Base-by-base conservation (phyloP, 2,329 filamentous ascomycete genomes). In the Huntiella savannae region DNA sequence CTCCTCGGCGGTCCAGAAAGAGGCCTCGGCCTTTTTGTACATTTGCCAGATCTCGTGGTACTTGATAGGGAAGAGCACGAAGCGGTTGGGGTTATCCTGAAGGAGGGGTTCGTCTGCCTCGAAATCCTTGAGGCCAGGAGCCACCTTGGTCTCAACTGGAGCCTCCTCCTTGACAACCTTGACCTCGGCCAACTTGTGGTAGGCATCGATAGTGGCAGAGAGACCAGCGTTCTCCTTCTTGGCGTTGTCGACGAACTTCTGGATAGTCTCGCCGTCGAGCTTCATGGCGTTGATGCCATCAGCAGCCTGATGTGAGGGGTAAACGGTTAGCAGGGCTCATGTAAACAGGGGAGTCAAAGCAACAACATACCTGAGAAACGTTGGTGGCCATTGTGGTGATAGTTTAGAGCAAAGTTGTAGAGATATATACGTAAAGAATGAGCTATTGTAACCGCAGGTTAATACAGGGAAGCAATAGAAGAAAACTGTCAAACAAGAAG, bases 21-120 rank as follows among this genome's bases (percentile, higher is more conserved):
- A 96, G 45, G 91, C 91, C 65, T 98, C 88, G 54, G 87, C 87
- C 71, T 96, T 96, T 78, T 98, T 98, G 77, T 98, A 98, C 88
- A 96, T 96, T 66, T 96, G 88, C 91, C 91, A 98, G 65, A 95
- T 92, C 87, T 96, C 88, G 59, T 96, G 87, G 68, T 96, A 95
- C 73, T 95, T 95, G 65, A 98, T 94, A 54, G 91, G 91, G 68
- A 98, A 98, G 52, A 98, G 74, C 50, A 98, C 91, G 59, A 98
- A 98, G 57, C 91, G 83, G 55, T 93, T 77, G 52, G 86, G 81
- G 68, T 98, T 98, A 68, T 96, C 91, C 62, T 86, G 82, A 5
- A 98, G 77, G 45, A 98, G 71, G 49, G 91, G 91, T 73, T 98
- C 91, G 49, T 86, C 74, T 49, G 73, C 72, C 64, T 94, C 84